Base-by-base conservation (phyloP, 495 filamentous ascomycete species). In the Astrothelium macrocarpum region DNA sequence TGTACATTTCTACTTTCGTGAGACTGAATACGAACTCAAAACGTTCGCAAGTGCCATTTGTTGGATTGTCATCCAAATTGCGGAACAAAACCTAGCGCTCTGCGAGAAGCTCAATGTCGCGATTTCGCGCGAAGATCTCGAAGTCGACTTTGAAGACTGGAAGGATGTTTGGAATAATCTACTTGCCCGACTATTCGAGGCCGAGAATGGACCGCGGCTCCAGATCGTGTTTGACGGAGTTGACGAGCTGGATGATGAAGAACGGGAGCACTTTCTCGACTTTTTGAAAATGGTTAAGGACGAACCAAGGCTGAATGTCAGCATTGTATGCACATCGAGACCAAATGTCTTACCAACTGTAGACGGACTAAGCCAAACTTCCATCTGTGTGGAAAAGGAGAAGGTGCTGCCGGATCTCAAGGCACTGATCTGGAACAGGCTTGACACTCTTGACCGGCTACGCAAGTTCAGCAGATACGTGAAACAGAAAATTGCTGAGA, bases 61-160 rank as follows among this genome's bases (percentile, higher is more conserved):
- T 26, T 59, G 39, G 11, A 23, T 64, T 25, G 46, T 69, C 12
- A 62, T 60, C 59, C 67, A 69, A 31, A 49, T 69, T n/a, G 67
- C 62, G 9, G 65, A 67, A 43, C 64, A 66, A 56, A 63, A 66
- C 34, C 59, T 36, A 20, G 32, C 58, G 3, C 45, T 66, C 18
- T 67, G 67, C 65, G 65, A 69, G 65, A 42, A 61, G 45, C 59
- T 69, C 43, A 63, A 63, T 39, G 67, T 49, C 26, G 65, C 64
- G 29, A 32, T 67, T 32, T 53, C 53, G 2, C 39, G 56, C 11
- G 63, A 66, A 32, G 66, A 68, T n/a, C 32, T 39, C 11, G 49
- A 29, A 1, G 31, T 62, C 29, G 46, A 58, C 32, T 20, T 56
- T 34, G 32, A 31, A 2, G 31, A 46, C 28, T 67, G 66, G 66